Evolutionary conservation across 345 rosid genomes (phyloP).

Genomic region (Eucalyptus paniculata): DNA sequence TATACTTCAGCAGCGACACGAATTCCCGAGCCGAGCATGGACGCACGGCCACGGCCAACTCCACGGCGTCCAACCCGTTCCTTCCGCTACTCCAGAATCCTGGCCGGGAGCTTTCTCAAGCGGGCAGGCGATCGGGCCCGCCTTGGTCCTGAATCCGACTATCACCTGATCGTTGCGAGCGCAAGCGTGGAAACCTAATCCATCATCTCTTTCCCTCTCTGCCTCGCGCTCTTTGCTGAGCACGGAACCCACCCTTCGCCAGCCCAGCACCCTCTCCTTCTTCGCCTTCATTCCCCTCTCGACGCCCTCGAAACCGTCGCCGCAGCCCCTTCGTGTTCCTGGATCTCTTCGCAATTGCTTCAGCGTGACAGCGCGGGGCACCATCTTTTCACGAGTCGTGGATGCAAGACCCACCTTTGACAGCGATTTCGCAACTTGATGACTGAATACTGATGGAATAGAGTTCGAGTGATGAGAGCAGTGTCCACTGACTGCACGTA

Average conservation of each 20-base stretch:
- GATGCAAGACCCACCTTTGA: not conserved
- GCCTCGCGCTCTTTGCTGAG: not conserved
- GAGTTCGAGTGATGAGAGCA: not conserved
- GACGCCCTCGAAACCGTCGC: not conserved
- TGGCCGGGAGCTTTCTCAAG: accelerated
- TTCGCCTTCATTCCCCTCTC: not conserved
- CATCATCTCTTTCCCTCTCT: not conserved
- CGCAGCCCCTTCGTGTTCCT: not conserved
- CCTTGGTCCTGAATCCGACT: not conserved
- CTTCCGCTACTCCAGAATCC: not conserved
- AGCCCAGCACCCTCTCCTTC: not conserved
- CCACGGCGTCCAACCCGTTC: not conserved
- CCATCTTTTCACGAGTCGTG: not conserved
- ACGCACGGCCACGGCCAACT: not conserved
- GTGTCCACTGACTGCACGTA: not conserved
- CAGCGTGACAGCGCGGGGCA: not conserved
- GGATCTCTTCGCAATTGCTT: not conserved
- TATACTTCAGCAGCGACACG: not conserved
- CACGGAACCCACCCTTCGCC: not conserved
- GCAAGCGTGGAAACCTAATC: not conserved
- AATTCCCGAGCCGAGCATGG: not conserved
- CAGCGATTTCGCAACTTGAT: not conserved
- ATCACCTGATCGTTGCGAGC: not conserved
- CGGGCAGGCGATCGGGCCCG: not conserved
- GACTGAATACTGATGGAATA: not conserved